Evolutionary conservation across 139 green algal species (phyloP), one percentile per base, ranked within the genome.

Genomic region (Volvox reticuliferus): DNA sequence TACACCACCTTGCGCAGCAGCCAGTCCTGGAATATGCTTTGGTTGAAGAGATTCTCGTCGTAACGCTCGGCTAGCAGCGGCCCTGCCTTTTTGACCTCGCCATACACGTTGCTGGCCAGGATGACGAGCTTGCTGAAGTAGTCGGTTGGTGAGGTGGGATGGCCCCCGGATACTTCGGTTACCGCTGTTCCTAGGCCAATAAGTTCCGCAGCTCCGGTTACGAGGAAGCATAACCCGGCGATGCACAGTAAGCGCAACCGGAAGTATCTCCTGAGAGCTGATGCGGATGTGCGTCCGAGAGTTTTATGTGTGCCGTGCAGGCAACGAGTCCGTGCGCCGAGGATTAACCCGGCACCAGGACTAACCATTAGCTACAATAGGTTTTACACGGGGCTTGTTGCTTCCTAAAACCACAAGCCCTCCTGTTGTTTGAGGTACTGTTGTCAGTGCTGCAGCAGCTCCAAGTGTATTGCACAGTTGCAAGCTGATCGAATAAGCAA

Each of bases 1-100:
- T 85, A 79, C 5, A 91, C 76, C 5, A 69, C 62, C 14, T 30
- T 63, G 19, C 35, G 87, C 61, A 91, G 32, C 21, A 91, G 87
- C 76, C 76, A 86, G 6, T 91, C 87, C 0, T 75, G 61, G 33
- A 91, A 91, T 24, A 26, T 32, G 22, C 76, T 91, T 55, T 91
- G 87, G 62, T 91, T 91, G 77, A 91, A 91, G 2, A 91, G 76
- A 35, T 37, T 44, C 33, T 91, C 87, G 26, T 86, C 87, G 19
- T 86, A 91, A 18, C 87, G 87, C 33, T 79, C 61, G 3, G 62
- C 35, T 6, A 77, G 87, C 17, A 91, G 12, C 13, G 30, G 24
- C 14, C 87, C 87, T 5, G 18, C 2, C 76, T 91, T 91, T 20
- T 67, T 91, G 0, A 91, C 87, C 26, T 79, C 76, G 28, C 76